Percentiles rank a stretch among this genome's conserved stretches.
Evolutionary conservation across 352 stramenopile genomes (phyloP).

Genomic region (Globisporangium apiculatum): DNA sequence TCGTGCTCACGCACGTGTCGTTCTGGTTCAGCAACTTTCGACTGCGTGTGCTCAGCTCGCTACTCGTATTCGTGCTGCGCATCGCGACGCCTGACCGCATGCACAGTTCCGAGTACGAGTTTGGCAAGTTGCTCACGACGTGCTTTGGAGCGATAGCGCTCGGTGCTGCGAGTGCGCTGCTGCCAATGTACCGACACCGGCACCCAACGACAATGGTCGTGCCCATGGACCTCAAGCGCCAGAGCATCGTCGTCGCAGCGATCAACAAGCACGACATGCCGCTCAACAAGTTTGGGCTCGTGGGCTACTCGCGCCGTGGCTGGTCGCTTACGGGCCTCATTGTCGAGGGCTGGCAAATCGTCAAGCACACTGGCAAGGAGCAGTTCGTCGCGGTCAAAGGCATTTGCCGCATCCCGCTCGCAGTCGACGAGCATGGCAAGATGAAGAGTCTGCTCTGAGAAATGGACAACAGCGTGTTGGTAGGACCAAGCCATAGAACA

Average conservation of each 20-base stretch:
- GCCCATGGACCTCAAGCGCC: conserved; percentile 9
- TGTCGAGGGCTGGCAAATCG: conserved; percentile 24
- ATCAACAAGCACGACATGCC: conserved; percentile 18
- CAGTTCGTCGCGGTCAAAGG: conserved; percentile 9
- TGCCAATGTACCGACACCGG: conserved; percentile 1
- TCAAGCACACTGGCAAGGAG: conserved; percentile 10
- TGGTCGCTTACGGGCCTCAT: conserved; percentile 24
- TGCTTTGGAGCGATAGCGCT: conserved; percentile 5
- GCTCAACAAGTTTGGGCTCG: conserved; percentile 21
- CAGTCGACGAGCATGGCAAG: conserved; percentile 5
- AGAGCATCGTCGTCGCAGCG: conserved; percentile 17
- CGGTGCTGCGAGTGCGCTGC: conserved; percentile 5
- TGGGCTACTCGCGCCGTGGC: conserved; percentile 19
- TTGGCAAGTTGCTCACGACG: conserved; percentile 19
- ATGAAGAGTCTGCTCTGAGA: conserved; percentile 10
- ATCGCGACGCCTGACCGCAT: conserved; percentile 14
- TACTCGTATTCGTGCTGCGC: conserved; percentile 14
- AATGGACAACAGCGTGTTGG: too few species aligned
- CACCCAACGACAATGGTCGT: neutral
- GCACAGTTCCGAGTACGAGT: conserved; percentile 18
- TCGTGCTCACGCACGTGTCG: conserved; percentile 13
- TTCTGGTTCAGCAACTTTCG: conserved; percentile 19
- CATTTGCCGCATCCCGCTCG: conserved; percentile 11
- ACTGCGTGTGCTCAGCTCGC: conserved; percentile 6
- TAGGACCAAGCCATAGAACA: too few species aligned